Evolutionary conservation across 2,329 filamentous ascomycete genomes (phyloP), one percentile per base, ranked within the genome.

Genomic region (Incumbomyces delicatus): DNA sequence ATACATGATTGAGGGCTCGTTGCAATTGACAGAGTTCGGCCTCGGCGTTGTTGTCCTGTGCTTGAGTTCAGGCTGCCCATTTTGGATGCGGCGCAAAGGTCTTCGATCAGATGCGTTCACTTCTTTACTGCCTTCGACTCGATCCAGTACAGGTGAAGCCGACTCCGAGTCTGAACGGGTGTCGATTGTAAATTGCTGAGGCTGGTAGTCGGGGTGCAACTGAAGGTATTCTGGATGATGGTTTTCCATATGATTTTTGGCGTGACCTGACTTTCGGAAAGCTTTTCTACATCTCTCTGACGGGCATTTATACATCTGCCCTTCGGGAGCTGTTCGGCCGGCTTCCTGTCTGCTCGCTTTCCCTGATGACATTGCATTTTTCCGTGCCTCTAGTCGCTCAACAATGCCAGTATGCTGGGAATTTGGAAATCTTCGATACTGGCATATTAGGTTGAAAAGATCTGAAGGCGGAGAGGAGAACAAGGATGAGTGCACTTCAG

Each of bases 201-300:
- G 41, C 32, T 44, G 30, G 16, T 35, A 44, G 36, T 35, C 41
- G 14, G 47, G 49, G n/a, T 53, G 33, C 22, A 43, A 34, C n/a
- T 34, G 11, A 12, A 20, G 36, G 17, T 41, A 50, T 14, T 50
- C 47, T 11, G 44, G 33, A 29, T 53, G 49, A 11, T 22, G 18
- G 6, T 34, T 44, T 2, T 33, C 16, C 41, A 54, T 30, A 41
- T 54, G 52, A 16, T 50, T 52, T 18, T 45, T 35, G 16, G 42
- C 47, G 31, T 52, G 41, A 11, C 52, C 52, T 38, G 44, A 43
- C 7, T 48, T 46, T 3, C 18, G 11, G 37, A 44, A 53, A 16
- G 27, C 18, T 38, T 40, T 50, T n/a, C 33, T 47, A 41, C 51
- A 53, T 14, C 52, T 52, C 22, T 11, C 40, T 10, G 45, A 52